Conservation (phyloP, 768 basidiomycete species). For the Mycena capillaripes region DNA sequence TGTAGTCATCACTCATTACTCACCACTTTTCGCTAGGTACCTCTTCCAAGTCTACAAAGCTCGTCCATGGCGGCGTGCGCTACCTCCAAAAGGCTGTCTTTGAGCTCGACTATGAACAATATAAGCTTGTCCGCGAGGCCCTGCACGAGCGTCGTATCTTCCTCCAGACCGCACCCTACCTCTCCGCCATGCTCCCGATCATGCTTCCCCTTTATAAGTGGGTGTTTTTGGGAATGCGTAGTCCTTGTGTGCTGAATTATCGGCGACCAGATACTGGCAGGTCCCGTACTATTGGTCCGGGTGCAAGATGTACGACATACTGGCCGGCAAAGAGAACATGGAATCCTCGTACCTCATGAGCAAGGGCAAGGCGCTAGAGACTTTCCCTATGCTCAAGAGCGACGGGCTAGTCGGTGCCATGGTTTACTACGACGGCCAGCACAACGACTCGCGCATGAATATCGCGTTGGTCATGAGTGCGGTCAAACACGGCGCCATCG, state of each 20-base stretch:
- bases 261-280: constrained; percentile 86
- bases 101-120: constrained; percentile 96
- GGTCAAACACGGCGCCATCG: constrained; percentile 89
- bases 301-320: constrained; percentile 95
- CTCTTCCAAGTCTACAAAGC: constrained; percentile 96
- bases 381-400: constrained; percentile 96
- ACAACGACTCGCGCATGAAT: constrained; percentile 99
- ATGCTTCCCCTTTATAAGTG: constrained; percentile 97
- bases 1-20: no score
- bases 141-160: constrained; percentile 94
- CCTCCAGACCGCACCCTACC: constrained; percentile 95
- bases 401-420: constrained; percentile 94
- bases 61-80: constrained; percentile 97
- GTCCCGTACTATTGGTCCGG: constrained; percentile 96
- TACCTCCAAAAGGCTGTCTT: constrained; percentile 98
- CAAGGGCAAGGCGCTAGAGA: constrained; percentile 92
- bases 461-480: constrained; percentile 95
- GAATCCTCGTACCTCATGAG: constrained; percentile 96
- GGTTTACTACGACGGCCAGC: constrained; percentile 99
- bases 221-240: constrained; percentile 35
- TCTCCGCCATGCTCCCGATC: constrained; percentile 94
- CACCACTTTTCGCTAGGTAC: constrained; percentile 70
- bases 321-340: constrained; percentile 98
- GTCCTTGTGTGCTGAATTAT: constrained; percentile 25
- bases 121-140: constrained; percentile 96